A percentile compares a stretch with the other conserved stretches of the same genome.
phyloP scores from a whole-genome alignment of 768 basidiomycete species.

The Mrakia blollopis region DNA sequence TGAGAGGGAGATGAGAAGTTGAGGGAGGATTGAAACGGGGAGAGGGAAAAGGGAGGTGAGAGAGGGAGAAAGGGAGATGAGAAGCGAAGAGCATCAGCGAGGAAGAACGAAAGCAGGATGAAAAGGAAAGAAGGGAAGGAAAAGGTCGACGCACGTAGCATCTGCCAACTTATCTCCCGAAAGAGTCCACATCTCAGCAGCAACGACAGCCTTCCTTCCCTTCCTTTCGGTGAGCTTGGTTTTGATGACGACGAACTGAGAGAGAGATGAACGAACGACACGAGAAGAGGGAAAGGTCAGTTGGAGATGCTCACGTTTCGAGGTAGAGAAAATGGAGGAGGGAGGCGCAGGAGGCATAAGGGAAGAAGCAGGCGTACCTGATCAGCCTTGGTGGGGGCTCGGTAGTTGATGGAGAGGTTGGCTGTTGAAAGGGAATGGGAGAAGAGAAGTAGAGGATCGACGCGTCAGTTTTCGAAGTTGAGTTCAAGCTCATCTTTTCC shows the following conservation, averaged over 20 bases:
- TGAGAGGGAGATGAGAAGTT: background rate
- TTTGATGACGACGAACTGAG: constrained; percentile 75
- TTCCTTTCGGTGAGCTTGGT: constrained; percentile 61
- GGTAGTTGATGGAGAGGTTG: constrained; percentile 71
- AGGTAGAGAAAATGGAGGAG: background rate
- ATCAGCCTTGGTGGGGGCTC: constrained; percentile 81
- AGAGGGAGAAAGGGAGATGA: constrained; percentile 6
- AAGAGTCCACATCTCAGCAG: constrained; percentile 68
- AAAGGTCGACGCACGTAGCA: constrained; percentile 56
- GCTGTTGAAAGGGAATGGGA: constrained; percentile 46
- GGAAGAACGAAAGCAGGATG: constrained; percentile 10
- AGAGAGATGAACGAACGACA: background rate
- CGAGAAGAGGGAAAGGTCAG: background rate
- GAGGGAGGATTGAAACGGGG: background rate
- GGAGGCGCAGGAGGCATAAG: background rate
- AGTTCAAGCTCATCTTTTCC: background rate
- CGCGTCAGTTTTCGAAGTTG: background rate
- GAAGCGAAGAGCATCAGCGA: background rate
- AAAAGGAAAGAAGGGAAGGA: background rate
- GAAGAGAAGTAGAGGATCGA: background rate
- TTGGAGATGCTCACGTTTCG: background rate
- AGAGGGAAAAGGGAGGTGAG: background rate
- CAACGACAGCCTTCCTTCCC: constrained; percentile 72
- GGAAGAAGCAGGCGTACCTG: background rate
- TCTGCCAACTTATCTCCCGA: constrained; percentile 78